phyloP scores from a whole-genome alignment of 1,139 yeast genomes.

The Yamadazyma conglobata region DNA sequence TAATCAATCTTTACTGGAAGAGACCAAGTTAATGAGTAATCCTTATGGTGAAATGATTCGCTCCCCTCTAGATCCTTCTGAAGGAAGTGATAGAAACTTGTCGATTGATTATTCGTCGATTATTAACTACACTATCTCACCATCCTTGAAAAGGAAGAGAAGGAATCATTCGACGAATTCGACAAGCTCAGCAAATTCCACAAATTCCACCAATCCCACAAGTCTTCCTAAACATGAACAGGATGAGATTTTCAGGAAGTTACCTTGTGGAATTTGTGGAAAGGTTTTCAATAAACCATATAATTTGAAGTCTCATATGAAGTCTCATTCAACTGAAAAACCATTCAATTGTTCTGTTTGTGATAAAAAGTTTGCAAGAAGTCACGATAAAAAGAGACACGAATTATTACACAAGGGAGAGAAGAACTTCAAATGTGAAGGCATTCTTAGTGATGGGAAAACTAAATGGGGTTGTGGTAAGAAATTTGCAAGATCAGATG shows the following conservation, averaged over 20 bases:
- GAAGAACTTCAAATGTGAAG: slow-evolving; percentile 55
- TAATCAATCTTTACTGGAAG: no score
- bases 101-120: slow-evolving; percentile 40
- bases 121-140: slow-evolving; percentile 36
- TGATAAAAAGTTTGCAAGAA: slow-evolving; percentile 50
- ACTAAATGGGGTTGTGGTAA: slow-evolving; percentile 61
- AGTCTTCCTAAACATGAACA: neutral
- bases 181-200: no score
- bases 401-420: slow-evolving; percentile 53
- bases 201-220: neutral
- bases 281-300: slow-evolving; percentile 53
- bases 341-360: slow-evolving; percentile 52
- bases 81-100: no score
- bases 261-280: slow-evolving; percentile 46
- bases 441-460: slow-evolving; percentile 46
- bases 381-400: slow-evolving; percentile 57
- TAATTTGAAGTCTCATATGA: slow-evolving; percentile 54
- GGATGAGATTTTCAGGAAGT: slow-evolving; percentile 14
- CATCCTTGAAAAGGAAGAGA: slow-evolving; percentile 33
- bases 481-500: slow-evolving; percentile 56
- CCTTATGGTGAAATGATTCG: no score
- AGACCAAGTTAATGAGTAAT: no score
- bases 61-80: no score
- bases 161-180: slow-evolving; percentile 18
- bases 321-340: slow-evolving; percentile 53